Evolutionary conservation across 371 early-diverging fungal genomes (phyloP).

Genomic region (Entomophthora muscae): DNA sequence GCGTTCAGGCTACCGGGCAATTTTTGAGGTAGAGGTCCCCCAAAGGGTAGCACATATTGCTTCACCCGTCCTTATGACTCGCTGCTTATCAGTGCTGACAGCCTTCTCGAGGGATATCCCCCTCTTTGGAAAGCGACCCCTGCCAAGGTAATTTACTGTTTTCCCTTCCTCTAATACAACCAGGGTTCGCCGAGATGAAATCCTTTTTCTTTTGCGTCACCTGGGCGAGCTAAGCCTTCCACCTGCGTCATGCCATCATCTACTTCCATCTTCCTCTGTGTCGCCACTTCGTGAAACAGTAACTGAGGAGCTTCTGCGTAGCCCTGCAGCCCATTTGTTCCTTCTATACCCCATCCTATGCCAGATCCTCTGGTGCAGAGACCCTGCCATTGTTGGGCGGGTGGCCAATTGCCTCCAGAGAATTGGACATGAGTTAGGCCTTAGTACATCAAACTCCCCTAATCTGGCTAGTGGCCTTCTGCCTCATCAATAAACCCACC

Average conservation of each 20-base stretch:
- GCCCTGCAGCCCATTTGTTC: conserved; percentile 49
- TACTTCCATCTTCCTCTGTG: neutral
- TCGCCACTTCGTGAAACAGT: conserved; percentile 13
- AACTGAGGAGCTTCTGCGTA: conserved; percentile 30
- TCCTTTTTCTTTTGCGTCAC: conserved; percentile 40
- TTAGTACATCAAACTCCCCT: neutral
- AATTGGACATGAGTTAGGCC: conserved; percentile 11
- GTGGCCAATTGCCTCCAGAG: conserved; percentile 12
- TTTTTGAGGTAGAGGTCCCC: conserved; percentile 13
- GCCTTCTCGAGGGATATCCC: conserved; percentile 54
- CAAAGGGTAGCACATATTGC: conserved; percentile 44
- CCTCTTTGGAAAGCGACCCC: conserved; percentile 52
- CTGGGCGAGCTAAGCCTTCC: conserved; percentile 39
- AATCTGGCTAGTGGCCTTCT: neutral
- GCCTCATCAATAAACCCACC: neutral
- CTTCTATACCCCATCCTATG: conserved; percentile 28
- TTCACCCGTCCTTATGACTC: conserved; percentile 48
- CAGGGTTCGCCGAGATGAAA: conserved; percentile 57
- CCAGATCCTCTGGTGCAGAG: conserved; percentile 9
- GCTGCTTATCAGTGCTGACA: conserved; percentile 42
- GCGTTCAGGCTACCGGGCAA: neutral
- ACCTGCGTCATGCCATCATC: conserved; percentile 16
- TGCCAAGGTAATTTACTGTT: conserved; percentile 40
- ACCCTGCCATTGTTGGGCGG: conserved; percentile 8
- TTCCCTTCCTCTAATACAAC: conserved; percentile 4